These are phyloP conservation scores for Rhizopus stolonifer DNA, from an alignment of 371 early-diverging fungal genomes.

Conservation along the genomic window DNA sequence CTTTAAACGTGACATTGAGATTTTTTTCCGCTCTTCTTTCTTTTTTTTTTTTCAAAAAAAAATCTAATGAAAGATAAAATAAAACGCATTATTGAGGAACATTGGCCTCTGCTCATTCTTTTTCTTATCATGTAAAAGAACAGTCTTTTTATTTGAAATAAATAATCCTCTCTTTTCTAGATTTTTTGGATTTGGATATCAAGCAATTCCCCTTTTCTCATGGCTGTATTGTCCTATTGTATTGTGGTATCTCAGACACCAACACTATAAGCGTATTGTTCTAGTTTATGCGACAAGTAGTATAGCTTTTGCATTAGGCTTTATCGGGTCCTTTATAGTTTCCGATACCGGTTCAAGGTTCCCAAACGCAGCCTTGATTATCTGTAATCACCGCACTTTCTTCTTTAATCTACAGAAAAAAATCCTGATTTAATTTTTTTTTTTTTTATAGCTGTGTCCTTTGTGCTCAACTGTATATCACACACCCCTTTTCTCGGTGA, in stretches of 20 bases:
- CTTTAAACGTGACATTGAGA: not conserved
- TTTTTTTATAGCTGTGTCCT: not conserved
- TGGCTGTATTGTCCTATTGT: conserved; percentile 25
- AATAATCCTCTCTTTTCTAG: not conserved
- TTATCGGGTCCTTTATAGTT: conserved; percentile 21
- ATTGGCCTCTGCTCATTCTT: not conserved
- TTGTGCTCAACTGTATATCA: not conserved
- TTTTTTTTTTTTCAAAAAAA: not conserved
- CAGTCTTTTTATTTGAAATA: not conserved
- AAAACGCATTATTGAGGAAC: not conserved
- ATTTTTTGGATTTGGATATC: conserved; percentile 34
- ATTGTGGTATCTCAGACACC: conserved; percentile 1
- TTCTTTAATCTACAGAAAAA: not conserved
- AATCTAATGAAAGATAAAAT: not conserved
- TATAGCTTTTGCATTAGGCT: conserved; percentile 12
- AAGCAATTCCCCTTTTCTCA: conserved; percentile 32
- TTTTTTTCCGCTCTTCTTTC: not conserved
- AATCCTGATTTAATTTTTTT: not conserved
- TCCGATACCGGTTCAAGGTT: conserved; percentile 7
- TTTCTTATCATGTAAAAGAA: not conserved
- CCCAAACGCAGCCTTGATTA: conserved; percentile 10
- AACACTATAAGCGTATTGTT: conserved; percentile 23
- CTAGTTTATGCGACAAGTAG: conserved; percentile 14
- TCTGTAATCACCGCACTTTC: conserved; percentile 11
- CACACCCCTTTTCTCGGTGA: conserved; percentile 12